Conservation (phyloP, 192 early-diverging fungal genomes). For the Linnemannia hyalina region DNA sequence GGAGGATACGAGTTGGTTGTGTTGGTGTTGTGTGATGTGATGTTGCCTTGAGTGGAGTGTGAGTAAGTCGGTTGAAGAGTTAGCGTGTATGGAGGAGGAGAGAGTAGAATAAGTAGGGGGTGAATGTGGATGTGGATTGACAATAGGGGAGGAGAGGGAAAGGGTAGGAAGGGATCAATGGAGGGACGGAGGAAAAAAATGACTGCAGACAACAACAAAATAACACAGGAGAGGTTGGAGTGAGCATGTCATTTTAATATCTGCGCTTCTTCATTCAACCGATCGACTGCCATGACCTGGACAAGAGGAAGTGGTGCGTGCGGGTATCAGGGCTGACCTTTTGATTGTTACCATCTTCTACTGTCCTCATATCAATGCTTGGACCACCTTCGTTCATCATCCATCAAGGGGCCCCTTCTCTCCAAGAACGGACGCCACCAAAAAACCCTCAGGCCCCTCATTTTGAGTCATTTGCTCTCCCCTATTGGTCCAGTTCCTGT, state of each 20-base stretch:
- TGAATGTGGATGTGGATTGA: conserved; percentile 4
- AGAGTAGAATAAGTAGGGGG: conserved; percentile 5
- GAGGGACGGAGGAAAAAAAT: not conserved
- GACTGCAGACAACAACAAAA: not conserved
- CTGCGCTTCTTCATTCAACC: not conserved
- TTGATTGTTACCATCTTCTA: not conserved
- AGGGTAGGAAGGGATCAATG: not conserved
- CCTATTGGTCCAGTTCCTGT: not conserved
- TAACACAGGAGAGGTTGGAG: too few species aligned
- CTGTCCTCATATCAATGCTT: not conserved
- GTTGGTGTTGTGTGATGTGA: not conserved
- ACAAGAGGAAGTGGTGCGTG: not conserved
- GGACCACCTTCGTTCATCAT: not conserved
- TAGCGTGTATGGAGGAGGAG: not conserved
- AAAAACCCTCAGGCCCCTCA: not conserved
- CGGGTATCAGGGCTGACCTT: not conserved
- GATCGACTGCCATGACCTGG: not conserved
- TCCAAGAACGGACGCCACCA: not conserved
- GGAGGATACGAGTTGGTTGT: too few species aligned
- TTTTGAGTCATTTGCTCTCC: not conserved
- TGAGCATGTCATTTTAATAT: not conserved
- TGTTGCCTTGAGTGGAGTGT: not conserved
- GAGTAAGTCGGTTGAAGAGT: not conserved
- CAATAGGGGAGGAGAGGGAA: not conserved
- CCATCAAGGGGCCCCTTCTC: not conserved